Evolutionary conservation across 2,329 filamentous ascomycete species (phyloP).

Genomic region (Monosporascus sp.): DNA sequence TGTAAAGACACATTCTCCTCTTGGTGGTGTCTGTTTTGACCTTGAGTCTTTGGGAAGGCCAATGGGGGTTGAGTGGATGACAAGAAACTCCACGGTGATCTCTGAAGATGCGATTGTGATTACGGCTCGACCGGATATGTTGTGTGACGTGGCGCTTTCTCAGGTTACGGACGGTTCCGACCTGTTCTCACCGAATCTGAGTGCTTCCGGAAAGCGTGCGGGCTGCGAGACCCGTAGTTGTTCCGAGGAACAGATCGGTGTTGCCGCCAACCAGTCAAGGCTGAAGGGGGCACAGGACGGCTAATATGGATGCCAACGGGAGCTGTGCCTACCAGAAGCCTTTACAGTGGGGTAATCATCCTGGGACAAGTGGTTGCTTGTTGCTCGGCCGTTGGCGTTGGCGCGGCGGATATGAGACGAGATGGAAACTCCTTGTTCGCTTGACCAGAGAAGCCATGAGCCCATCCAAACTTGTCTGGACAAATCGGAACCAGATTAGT

Average conservation of each 20-base stretch:
- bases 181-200: too few species aligned
- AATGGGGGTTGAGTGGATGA: neutral
- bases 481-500: neutral
- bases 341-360: neutral
- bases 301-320: neutral
- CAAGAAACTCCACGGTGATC: neutral
- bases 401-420: neutral
- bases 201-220: too few species aligned
- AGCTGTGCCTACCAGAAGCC: neutral
- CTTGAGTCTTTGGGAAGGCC: neutral
- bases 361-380: neutral
- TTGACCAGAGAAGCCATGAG: neutral
- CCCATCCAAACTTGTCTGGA: neutral
- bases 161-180: too few species aligned
- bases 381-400: neutral
- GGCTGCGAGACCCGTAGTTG: too few species aligned
- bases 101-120: neutral
- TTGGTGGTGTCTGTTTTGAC: neutral
- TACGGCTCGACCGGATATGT: neutral
- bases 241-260: neutral
- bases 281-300: neutral
- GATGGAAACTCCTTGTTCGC: neutral
- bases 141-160: neutral
- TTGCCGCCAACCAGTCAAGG: neutral
- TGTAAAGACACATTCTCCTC: constrained; percentile 19